phyloP scores from a whole-genome alignment of 2,329 filamentous ascomycete genomes.

The Curvularia sp. region DNA sequence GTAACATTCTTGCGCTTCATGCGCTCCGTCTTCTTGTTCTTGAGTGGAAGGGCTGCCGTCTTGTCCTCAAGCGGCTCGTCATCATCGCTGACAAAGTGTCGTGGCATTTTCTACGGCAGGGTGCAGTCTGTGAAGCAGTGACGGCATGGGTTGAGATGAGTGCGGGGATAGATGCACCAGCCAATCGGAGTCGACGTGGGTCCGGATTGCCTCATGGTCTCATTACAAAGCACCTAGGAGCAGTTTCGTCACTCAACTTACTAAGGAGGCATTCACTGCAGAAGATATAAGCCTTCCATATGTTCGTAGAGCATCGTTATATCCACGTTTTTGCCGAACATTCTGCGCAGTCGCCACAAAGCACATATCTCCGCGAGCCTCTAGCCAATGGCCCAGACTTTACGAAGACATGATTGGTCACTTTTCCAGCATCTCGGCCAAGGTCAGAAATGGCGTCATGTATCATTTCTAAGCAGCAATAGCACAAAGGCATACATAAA shows the following conservation, averaged over 20 bases:
- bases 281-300: neutral
- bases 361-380: neutral
- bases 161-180: conserved; percentile 12
- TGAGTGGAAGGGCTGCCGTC: conserved; percentile 58
- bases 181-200: conserved; percentile 17
- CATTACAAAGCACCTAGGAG: conserved; percentile 3
- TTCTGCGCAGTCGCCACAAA: conserved; percentile 10
- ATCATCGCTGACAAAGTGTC: conserved; percentile 33
- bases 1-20: conserved; percentile 51
- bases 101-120: conserved; percentile 29
- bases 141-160: conserved; percentile 14
- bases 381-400: neutral
- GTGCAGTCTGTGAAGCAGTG: conserved; percentile 6
- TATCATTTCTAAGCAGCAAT: conserved; percentile 36
- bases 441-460: conserved; percentile 30
- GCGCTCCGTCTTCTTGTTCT: conserved; percentile 62
- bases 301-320: neutral
- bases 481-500: conserved; percentile 22
- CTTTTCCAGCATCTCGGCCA: conserved; percentile 20
- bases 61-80: conserved; percentile 58
- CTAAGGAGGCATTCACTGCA: neutral
- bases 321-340: neutral
- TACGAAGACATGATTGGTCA: conserved; percentile 25
- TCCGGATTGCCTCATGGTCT: conserved; percentile 10
- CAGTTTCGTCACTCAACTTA: neutral